These are phyloP conservation scores for Cucurbita argyrosperma DNA, from an alignment of 306 rosid genomes.

Conservation along the genomic window DNA sequence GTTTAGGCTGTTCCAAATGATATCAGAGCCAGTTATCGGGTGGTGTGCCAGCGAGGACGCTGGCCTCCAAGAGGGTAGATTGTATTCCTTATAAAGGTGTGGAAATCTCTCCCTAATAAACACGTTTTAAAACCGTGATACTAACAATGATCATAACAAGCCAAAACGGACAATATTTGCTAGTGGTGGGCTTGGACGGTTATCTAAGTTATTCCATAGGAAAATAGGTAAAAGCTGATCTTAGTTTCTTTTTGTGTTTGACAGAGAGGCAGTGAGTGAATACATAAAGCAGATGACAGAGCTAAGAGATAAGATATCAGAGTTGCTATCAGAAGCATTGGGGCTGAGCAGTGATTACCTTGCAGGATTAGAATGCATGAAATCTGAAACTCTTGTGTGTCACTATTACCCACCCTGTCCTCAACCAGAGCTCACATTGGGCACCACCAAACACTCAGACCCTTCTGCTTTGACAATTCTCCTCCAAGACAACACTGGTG, in stretches of 20 bases:
- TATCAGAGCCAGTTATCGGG: too few relatives aligned
- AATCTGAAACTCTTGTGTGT: slow-evolving; percentile 42
- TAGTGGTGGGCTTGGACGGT: too few relatives aligned
- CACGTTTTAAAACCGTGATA: too few relatives aligned
- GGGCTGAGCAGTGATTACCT: slow-evolving; percentile 39
- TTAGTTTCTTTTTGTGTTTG: background rate
- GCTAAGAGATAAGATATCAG: slow-evolving; percentile 30
- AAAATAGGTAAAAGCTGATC: background rate
- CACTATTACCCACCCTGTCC: slow-evolving; percentile 82
- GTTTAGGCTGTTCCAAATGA: too few relatives aligned
- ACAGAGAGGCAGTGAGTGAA: slow-evolving; percentile 38
- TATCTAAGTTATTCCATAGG: too few relatives aligned
- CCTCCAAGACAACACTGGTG: slow-evolving; percentile 55
- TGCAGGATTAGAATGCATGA: slow-evolving; percentile 43
- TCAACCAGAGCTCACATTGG: slow-evolving; percentile 53
- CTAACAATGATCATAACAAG: too few relatives aligned
- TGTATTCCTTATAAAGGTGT: too few relatives aligned
- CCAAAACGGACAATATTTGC: too few relatives aligned
- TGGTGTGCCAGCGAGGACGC: too few relatives aligned
- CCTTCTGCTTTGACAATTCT: slow-evolving; percentile 57
- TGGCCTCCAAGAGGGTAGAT: too few relatives aligned
- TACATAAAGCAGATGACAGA: slow-evolving; percentile 36
- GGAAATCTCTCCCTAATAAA: too few relatives aligned
- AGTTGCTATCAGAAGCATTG: slow-evolving; percentile 55
- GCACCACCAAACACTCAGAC: slow-evolving; percentile 67